Evolutionary conservation across 1,284 basidiomycete species (phyloP), one percentile per base, ranked within the genome.

Genomic region (Phylloboletellus chloephorus): DNA sequence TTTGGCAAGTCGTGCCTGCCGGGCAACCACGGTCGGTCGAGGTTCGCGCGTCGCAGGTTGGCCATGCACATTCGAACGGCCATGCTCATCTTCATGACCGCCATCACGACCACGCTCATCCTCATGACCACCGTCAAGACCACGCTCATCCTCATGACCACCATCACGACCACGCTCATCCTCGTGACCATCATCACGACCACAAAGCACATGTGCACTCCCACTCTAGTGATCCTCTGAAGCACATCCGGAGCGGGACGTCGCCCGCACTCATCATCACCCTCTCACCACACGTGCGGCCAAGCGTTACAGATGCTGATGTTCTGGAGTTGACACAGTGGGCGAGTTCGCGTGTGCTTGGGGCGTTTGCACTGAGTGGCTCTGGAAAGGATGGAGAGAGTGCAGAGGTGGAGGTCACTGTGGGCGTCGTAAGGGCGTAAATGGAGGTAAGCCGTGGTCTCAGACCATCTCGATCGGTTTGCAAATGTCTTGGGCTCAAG

Each of bases 1-100:
- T 92, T 38, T 93, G 89, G 89, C 88, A 91, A 54, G 73, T 91
- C 31, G 76, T 78, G 12, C 82, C 83, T 6, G 44, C 57, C 3
- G 57, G 59, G 11, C 60, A 62, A 20, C 39, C 50, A 15, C 46
- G 44, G 12, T 46, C 44, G 2, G 11, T 48, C 20, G 29, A 41
- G 19, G 20, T 35, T 11, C 13, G 22, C 11, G 5, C 23, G 7
- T 26, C 25, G 4, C 24, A 34, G 17, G n/a, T 11, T 2, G 35
- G 31, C 4, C 33, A 42, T 17, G n/a, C 25, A 6, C 22, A 37
- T 15, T 41, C 47, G 7, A 50, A 52, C 12, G 49, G 47, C 2
- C 40, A 50, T 29, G 26, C 12, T 30, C 49, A 57, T 24, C 13
- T 17, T 21, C 25, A 38, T 12, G 9, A 47, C 12, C 22, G 22